Conservation (phyloP, 306 rosid genomes). For the Vicia sativa region DNA sequence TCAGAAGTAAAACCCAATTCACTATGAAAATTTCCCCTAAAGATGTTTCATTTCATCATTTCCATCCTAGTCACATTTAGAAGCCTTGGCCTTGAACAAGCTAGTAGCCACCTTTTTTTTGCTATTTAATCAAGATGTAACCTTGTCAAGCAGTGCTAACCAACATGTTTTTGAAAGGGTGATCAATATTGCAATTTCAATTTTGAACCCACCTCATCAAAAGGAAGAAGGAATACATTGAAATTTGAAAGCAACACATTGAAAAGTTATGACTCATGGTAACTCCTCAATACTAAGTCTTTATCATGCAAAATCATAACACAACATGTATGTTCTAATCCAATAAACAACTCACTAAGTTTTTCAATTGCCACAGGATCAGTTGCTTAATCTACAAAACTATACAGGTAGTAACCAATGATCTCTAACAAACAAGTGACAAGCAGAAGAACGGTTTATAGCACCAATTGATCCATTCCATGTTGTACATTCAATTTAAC, state of each 20-base stretch:
- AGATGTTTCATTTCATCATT: neutral
- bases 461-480: too few relatives aligned
- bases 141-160: neutral
- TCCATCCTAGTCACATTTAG: neutral
- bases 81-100: conserved; percentile 7
- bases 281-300: neutral
- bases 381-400: conserved; percentile 1
- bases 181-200: neutral
- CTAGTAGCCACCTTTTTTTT: neutral
- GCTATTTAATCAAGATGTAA: conserved; percentile 5
- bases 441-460: neutral
- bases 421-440: neutral
- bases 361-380: neutral
- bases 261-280: neutral
- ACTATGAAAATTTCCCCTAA: neutral
- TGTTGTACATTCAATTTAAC: neutral
- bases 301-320: neutral
- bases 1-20: conserved; percentile 6
- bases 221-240: neutral
- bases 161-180: neutral
- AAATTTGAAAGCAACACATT: neutral
- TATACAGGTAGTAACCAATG: neutral
- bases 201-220: conserved; percentile 2
- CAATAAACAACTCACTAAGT: neutral
- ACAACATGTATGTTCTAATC: neutral